Evolutionary conservation across 257 asterid species (phyloP).

Genomic region (Solanum lycopersicoides): DNA sequence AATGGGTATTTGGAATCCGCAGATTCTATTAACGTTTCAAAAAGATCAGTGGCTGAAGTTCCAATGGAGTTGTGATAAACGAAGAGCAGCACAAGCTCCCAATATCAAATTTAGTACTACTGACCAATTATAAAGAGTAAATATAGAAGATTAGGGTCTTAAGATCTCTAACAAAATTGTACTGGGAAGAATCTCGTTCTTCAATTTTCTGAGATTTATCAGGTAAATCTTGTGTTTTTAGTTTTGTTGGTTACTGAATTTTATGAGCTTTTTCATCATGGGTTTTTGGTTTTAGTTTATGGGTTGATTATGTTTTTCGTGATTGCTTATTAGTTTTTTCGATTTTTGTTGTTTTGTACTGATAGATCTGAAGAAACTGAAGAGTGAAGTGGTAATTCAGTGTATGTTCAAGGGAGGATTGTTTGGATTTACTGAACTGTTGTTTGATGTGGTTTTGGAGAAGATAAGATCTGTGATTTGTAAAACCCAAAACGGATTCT

Average conservation of each 20-base stretch:
- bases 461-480: constrained; percentile 57
- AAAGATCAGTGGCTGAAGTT: neutral
- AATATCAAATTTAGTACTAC: neutral
- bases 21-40: neutral
- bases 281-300: neutral
- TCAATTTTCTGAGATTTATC: neutral
- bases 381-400: constrained; percentile 16
- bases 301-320: neutral
- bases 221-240: neutral
- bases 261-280: neutral
- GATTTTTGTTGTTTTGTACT: constrained; percentile 5
- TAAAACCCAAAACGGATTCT: neutral
- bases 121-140: neutral
- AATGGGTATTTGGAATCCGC: neutral
- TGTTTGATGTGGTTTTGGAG: constrained; percentile 58
- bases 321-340: neutral
- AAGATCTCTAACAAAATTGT: neutral
- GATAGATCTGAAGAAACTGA: constrained; percentile 80
- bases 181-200: neutral
- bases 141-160: neutral
- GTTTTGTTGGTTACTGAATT: neutral
- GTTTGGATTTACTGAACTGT: constrained; percentile 3
- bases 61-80: neutral
- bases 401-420: constrained; percentile 3
- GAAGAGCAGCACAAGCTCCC: neutral